A percentile compares a stretch with the other conserved stretches of the same genome.
phyloP scores from a whole-genome alignment of 805 yeast species.

The Phaffomyces thermotolerans region DNA sequence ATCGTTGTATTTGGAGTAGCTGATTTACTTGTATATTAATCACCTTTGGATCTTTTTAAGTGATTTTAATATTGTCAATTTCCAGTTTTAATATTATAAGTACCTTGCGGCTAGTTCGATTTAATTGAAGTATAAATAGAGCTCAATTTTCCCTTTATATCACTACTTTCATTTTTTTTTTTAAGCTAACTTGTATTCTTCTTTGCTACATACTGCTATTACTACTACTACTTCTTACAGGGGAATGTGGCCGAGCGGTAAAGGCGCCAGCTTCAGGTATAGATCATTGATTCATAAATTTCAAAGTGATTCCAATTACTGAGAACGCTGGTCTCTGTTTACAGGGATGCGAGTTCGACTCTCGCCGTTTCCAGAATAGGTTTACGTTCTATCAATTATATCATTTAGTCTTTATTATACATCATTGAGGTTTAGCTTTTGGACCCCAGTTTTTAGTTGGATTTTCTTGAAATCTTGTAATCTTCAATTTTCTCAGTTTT shows the following conservation, averaged over 20 bases:
- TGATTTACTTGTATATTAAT: background rate
- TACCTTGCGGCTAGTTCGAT: background rate
- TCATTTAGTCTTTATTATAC: background rate
- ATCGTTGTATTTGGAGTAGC: background rate
- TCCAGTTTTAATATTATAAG: too few species aligned
- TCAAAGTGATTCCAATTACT: background rate
- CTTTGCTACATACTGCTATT: background rate
- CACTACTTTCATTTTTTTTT: background rate
- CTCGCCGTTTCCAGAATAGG: slow-evolving; percentile 18
- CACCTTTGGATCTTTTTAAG: background rate
- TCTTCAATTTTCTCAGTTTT: slow-evolving; percentile 62
- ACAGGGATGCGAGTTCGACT: slow-evolving; percentile 23
- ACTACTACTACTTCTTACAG: slow-evolving; percentile 1
- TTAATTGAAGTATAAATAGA: background rate
- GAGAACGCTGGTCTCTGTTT: slow-evolving; percentile 18
- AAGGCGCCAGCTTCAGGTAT: slow-evolving; percentile 22
- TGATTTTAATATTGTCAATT: background rate
- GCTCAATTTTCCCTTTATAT: background rate
- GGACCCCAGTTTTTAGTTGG: slow-evolving; percentile 99
- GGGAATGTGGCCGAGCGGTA: slow-evolving; percentile 23
- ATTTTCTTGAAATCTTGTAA: slow-evolving; percentile 84
- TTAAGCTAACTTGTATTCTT: background rate
- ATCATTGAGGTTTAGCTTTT: slow-evolving; percentile 58
- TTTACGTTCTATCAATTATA: background rate
- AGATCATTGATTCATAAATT: background rate